Conservation (phyloP, 1,284 basidiomycete genomes). For the Ceratobasidium sp. region DNA sequence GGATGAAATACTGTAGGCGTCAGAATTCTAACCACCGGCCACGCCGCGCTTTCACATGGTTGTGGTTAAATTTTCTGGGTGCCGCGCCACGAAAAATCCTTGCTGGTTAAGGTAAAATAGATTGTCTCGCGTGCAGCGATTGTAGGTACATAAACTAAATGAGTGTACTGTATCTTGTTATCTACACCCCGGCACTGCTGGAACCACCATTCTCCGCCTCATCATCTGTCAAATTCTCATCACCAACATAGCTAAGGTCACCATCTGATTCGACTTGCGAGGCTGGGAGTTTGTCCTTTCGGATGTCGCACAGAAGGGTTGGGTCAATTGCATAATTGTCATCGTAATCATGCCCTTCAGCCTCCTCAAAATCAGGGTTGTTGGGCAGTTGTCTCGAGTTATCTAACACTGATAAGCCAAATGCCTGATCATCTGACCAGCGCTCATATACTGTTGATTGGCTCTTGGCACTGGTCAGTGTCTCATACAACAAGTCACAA, state of each 20-base stretch:
- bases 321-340: slow-evolving; percentile 17
- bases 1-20: background rate
- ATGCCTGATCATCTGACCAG: background rate
- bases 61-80: background rate
- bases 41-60: background rate
- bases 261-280: background rate
- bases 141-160: background rate
- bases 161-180: background rate
- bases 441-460: background rate
- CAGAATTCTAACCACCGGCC: background rate
- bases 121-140: background rate
- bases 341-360: background rate
- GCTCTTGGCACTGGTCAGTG: background rate
- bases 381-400: background rate
- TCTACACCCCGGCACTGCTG: background rate
- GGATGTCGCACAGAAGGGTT: background rate
- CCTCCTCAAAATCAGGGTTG: slow-evolving; percentile 1
- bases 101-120: background rate
- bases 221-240: background rate
- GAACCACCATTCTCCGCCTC: background rate
- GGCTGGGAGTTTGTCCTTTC: background rate
- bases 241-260: background rate
- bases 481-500: background rate
- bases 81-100: background rate
- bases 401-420: background rate